Evolutionary conservation across 257 asterid species (phyloP).

Genomic region (Rhazya stricta): DNA sequence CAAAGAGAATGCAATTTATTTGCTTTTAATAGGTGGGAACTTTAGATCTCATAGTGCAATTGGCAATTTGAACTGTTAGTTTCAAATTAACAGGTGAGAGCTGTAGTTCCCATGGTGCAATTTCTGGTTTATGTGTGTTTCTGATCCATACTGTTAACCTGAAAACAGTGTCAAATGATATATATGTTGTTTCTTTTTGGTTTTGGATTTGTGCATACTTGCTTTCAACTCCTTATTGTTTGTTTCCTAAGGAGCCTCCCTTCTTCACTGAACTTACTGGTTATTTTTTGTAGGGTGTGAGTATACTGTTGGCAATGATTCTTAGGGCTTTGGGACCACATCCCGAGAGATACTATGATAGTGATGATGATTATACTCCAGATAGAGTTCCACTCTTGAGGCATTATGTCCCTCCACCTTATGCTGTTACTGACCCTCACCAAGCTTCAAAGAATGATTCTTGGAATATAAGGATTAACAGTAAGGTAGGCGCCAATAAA

Average conservation of each 20-base stretch:
- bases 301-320: constrained; percentile 66
- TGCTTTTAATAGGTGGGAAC: background rate
- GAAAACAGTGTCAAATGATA: background rate
- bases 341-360: constrained; percentile 71
- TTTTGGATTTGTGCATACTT: constrained; percentile 12
- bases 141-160: background rate
- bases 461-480: constrained; percentile 61
- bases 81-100: too few relatives aligned
- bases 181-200: background rate
- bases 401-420: constrained; percentile 62
- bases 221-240: constrained; percentile 10
- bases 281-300: constrained; percentile 55
- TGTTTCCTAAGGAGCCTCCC: background rate
- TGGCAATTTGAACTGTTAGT: background rate
- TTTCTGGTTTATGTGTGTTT: background rate
- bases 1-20: background rate
- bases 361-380: constrained; percentile 81
- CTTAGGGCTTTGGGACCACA: constrained; percentile 89
- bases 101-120: background rate
- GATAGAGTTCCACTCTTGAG: constrained; percentile 84
- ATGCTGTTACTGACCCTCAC: constrained; percentile 55
- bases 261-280: background rate
- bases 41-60: background rate
- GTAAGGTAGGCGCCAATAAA: constrained; percentile 47
- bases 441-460: constrained; percentile 56